Evolutionary conservation across 2,329 filamentous ascomycete species (phyloP).

Genomic region (Thielaviopsis cerberus): DNA sequence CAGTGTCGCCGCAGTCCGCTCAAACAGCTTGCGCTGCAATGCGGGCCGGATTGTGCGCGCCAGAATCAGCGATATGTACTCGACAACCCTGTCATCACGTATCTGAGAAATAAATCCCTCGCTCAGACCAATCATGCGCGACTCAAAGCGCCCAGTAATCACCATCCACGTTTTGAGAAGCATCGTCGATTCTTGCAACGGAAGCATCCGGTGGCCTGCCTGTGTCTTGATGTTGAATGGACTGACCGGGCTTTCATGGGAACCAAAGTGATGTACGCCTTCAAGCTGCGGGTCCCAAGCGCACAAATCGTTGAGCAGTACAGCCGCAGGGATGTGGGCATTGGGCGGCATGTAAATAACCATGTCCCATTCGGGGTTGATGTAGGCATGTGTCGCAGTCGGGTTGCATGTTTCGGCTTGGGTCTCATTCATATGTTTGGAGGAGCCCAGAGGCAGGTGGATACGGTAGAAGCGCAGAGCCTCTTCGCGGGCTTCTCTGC

Average conservation of each 20-base stretch:
- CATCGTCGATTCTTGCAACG: constrained; percentile 6
- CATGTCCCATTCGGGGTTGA: constrained; percentile 15
- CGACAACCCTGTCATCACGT: background rate
- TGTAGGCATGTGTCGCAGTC: constrained; percentile 12
- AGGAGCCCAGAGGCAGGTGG: constrained; percentile 12
- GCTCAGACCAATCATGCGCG: background rate
- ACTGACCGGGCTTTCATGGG: constrained; percentile 11
- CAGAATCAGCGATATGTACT: background rate
- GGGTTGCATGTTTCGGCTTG: constrained; percentile 10
- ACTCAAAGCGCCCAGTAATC: constrained; percentile 1
- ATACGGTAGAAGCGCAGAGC: constrained; percentile 13
- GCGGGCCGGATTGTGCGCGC: background rate
- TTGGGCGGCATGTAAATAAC: constrained; percentile 11
- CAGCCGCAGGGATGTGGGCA: constrained; percentile 8
- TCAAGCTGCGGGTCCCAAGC: constrained; percentile 12
- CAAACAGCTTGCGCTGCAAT: background rate
- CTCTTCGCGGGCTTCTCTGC: constrained; percentile 12
- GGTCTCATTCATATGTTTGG: background rate
- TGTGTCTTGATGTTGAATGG: constrained; percentile 10
- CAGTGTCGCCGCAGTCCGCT: background rate
- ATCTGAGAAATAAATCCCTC: constrained; percentile 6
- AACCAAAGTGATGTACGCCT: constrained; percentile 12
- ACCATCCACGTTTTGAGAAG: constrained; percentile 7
- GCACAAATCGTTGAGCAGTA: constrained; percentile 13
- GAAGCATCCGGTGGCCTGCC: constrained; percentile 11